Evolutionary conservation across 2,329 filamentous ascomycete species (phyloP).

Genomic region (Coniochaeta sp.): DNA sequence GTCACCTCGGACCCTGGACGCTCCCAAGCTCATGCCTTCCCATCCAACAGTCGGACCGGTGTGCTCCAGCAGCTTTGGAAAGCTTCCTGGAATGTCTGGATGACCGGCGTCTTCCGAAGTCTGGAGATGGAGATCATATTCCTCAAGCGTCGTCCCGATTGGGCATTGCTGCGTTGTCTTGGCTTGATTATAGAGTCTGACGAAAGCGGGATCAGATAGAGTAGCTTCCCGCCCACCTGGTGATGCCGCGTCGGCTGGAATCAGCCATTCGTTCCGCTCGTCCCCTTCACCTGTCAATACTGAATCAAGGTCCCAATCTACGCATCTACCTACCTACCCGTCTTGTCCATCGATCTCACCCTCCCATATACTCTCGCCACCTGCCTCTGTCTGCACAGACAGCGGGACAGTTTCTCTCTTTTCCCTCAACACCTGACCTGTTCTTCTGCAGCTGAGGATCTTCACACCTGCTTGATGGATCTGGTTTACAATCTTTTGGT

Average conservation of each 20-base stretch:
- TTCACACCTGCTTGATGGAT: neutral
- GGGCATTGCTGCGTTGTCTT: neutral
- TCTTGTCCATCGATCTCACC: constrained; percentile 7
- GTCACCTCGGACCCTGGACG: constrained; percentile 8
- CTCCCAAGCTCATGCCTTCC: constrained; percentile 9
- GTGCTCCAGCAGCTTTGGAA: neutral
- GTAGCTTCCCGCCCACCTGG: neutral
- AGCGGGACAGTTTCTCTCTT: constrained; percentile 3
- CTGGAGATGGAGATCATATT: neutral
- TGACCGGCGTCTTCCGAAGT: constrained; percentile 4
- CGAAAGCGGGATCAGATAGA: neutral
- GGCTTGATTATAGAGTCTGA: neutral
- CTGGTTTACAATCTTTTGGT: neutral
- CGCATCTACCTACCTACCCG: neutral
- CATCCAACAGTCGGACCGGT: constrained; percentile 1
- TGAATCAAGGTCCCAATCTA: neutral
- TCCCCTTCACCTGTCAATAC: neutral
- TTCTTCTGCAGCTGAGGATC: neutral
- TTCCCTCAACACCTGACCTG: neutral
- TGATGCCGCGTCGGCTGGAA: constrained; percentile 2
- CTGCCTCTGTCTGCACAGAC: neutral
- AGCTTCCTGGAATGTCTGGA: neutral
- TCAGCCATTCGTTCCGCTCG: neutral
- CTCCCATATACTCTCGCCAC: neutral
- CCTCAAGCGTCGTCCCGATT: neutral